These are phyloP conservation scores for Ogataea polymorpha DNA, from an alignment of 805 yeast species.

Conservation along the genomic window DNA sequence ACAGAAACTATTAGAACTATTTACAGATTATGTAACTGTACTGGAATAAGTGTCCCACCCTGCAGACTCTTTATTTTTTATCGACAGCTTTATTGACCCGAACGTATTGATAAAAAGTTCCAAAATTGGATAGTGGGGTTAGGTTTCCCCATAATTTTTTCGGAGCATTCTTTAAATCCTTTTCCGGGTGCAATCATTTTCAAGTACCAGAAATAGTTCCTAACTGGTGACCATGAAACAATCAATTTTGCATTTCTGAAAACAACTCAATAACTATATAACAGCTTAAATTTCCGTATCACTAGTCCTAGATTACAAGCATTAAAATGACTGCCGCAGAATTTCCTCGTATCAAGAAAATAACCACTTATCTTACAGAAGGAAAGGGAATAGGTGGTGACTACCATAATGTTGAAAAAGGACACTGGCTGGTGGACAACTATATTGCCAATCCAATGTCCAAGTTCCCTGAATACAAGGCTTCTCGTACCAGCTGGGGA, in stretches of 20 bases:
- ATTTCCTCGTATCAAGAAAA: conserved; percentile 43
- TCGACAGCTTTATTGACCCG: neutral
- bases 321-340: conserved; percentile 25
- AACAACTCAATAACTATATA: neutral
- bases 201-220: neutral
- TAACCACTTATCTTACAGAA: conserved; percentile 40
- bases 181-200: neutral
- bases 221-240: neutral
- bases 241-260: neutral
- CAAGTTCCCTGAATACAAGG: conserved; percentile 42
- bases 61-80: neutral
- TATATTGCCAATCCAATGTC: conserved; percentile 50
- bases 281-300: neutral
- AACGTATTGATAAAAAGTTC: neutral
- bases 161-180: neutral
- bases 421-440: conserved; percentile 49
- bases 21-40: neutral
- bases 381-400: conserved; percentile 51
- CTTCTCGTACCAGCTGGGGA: conserved; percentile 47
- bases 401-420: conserved; percentile 46
- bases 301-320: neutral
- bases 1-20: neutral
- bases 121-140: neutral
- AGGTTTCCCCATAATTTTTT: neutral
- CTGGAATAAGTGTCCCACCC: neutral